Evolutionary conservation across 495 filamentous ascomycete genomes (phyloP).

Genomic region (Aspergillus asperescens): DNA sequence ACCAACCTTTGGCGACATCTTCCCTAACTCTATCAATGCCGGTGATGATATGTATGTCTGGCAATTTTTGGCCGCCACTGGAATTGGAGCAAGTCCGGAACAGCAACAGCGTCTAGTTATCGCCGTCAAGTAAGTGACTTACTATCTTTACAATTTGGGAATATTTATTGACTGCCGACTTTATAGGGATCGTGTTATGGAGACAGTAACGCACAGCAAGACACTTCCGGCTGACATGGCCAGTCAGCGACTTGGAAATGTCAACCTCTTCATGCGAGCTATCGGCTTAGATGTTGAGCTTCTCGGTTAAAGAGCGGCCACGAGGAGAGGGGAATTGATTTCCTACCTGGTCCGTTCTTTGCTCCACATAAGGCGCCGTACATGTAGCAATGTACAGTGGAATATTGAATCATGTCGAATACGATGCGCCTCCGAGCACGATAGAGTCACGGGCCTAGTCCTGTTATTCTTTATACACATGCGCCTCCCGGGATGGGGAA

Average conservation of each 20-base stretch:
- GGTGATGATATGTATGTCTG: conserved; percentile 92
- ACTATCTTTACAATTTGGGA: background rate
- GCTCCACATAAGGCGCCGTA: background rate
- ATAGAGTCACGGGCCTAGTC: background rate
- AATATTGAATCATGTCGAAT: background rate
- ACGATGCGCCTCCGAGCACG: background rate
- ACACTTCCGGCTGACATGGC: conserved; percentile 81
- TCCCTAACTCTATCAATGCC: conserved; percentile 76
- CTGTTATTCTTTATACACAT: background rate
- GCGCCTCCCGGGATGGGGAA: background rate
- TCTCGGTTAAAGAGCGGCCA: conserved; percentile 53
- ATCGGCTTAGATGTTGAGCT: conserved; percentile 96
- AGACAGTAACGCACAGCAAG: conserved; percentile 82
- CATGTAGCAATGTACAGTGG: background rate
- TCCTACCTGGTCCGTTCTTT: background rate
- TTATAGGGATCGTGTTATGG: conserved; percentile 84
- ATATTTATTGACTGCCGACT: conserved; percentile 17
- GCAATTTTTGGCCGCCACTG: conserved; percentile 93
- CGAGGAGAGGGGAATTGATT: background rate
- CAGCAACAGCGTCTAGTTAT: conserved; percentile 92
- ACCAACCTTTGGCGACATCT: conserved; percentile 72
- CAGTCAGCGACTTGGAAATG: conserved; percentile 73
- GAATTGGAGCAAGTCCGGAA: conserved; percentile 83
- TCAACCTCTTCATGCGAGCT: conserved; percentile 97
- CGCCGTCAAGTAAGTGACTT: conserved; percentile 71